A percentile compares a stretch with the other conserved stretches of the same genome.
Evolutionary conservation across 2,329 filamentous ascomycete genomes (phyloP).

Genomic region (Fusarium bulbicola): DNA sequence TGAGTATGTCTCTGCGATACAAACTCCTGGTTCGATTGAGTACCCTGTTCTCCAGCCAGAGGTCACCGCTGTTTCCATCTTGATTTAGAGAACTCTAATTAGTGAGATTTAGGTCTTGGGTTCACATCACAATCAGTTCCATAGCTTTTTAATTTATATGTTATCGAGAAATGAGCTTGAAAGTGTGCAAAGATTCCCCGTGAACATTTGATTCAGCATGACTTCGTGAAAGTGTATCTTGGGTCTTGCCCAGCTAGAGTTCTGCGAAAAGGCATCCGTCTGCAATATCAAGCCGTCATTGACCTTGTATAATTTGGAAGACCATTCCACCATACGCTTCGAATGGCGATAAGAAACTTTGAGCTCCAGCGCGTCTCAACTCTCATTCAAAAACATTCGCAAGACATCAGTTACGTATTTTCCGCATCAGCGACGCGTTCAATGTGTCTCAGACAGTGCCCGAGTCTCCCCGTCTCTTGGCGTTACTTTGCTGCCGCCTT

Average conservation of each 20-base stretch:
- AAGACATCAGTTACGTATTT: rapidly evolving
- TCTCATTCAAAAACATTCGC: too few species aligned
- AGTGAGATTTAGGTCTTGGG: rapidly evolving
- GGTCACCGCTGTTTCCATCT: conserved; percentile 19
- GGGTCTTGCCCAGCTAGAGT: rapidly evolving
- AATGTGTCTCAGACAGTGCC: not conserved
- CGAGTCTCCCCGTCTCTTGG: rapidly evolving
- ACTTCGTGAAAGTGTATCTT: not conserved
- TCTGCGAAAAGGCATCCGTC: too few species aligned
- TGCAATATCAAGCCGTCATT: not conserved
- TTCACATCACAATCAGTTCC: not conserved
- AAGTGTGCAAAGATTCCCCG: rapidly evolving
- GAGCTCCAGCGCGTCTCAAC: not conserved
- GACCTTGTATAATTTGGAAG: not conserved
- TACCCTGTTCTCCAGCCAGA: conserved; percentile 23
- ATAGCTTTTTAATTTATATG: not conserved
- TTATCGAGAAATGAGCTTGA: not conserved
- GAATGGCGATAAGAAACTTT: not conserved
- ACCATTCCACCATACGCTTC: not conserved
- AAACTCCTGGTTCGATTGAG: conserved; percentile 14
- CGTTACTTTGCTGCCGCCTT: not conserved
- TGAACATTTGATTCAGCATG: not conserved
- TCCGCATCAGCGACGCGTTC: too few species aligned
- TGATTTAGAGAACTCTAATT: not conserved
- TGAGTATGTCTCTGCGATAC: not conserved